phyloP scores from a whole-genome alignment of 2,329 filamentous ascomycete genomes.

The Didymella glomerata region DNA sequence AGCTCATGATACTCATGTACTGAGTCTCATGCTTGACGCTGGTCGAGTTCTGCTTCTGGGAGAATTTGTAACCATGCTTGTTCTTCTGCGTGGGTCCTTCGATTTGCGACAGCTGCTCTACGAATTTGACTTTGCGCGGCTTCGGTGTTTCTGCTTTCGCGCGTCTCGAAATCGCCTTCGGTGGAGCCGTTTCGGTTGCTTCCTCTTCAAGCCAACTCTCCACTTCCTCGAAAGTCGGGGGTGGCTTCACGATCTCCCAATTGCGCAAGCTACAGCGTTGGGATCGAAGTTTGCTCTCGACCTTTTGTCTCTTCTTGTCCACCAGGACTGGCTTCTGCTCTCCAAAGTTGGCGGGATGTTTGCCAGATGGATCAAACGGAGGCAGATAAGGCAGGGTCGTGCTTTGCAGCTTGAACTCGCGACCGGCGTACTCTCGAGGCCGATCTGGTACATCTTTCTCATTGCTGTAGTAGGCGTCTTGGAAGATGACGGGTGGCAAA shows the following conservation, averaged over 20 bases:
- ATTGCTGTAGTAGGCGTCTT: constrained; percentile 84
- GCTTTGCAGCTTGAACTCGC: constrained; percentile 81
- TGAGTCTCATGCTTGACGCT: constrained; percentile 84
- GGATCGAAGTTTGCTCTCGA: constrained; percentile 61
- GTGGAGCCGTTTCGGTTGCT: constrained; percentile 26
- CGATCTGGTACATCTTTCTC: constrained; percentile 83
- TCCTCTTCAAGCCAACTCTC: constrained; percentile 67
- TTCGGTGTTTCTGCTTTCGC: constrained; percentile 25
- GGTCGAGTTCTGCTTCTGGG: constrained; percentile 75
- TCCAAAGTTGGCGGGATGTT: constrained; percentile 65
- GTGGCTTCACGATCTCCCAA: constrained; percentile 79
- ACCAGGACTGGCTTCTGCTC: constrained; percentile 57
- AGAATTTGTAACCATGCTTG: constrained; percentile 84
- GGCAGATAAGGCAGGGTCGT: constrained; percentile 81
- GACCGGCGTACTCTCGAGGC: constrained; percentile 83
- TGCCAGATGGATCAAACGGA: constrained; percentile 73
- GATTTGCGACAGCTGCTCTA: constrained; percentile 76
- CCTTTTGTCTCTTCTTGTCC: constrained; percentile 63
- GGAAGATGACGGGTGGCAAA: constrained; percentile 77
- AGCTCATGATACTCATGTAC: constrained; percentile 96
- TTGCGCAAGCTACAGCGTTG: constrained; percentile 68
- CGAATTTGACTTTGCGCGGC: constrained; percentile 27
- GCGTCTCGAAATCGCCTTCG: constrained; percentile 10
- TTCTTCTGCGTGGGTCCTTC: constrained; percentile 86
- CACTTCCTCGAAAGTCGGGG: constrained; percentile 77